phyloP scores from a whole-genome alignment of 345 rosid species.

The Eucalyptus microcorys region DNA sequence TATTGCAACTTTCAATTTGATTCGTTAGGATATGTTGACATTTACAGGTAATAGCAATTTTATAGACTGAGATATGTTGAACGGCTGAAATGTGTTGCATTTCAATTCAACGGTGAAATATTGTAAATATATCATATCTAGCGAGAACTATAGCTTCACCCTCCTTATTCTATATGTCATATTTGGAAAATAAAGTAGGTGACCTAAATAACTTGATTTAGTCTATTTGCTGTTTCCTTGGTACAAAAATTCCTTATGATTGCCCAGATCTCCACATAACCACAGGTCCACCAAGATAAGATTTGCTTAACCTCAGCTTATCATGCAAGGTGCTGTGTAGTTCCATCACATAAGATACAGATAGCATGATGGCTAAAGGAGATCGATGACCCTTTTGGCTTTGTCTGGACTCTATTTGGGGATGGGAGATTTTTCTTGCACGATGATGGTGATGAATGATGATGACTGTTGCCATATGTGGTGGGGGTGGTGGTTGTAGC shows the following conservation, averaged over 20 bases:
- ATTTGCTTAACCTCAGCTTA: background rate
- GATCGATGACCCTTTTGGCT: background rate
- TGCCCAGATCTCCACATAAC: background rate
- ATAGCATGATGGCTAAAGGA: background rate
- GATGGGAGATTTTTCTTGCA: background rate
- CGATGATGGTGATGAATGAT: background rate
- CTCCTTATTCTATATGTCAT: background rate
- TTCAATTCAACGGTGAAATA: background rate
- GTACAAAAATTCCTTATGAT: background rate
- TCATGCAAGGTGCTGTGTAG: background rate
- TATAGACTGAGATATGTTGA: background rate
- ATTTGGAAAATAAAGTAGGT: background rate
- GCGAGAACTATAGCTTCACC: background rate
- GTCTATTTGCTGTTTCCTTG: background rate
- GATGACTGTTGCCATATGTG: background rate
- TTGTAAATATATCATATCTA: background rate
- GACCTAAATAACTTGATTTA: background rate
- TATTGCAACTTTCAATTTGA: background rate
- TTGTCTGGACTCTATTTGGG: background rate
- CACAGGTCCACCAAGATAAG: background rate
- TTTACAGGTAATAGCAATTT: background rate
- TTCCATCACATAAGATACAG: background rate
- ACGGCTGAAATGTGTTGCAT: accelerated
- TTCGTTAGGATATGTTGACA: background rate
- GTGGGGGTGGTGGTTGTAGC: background rate